These are phyloP conservation scores for Solanum acaule DNA, from an alignment of 257 asterid species.

Conservation along the genomic window DNA sequence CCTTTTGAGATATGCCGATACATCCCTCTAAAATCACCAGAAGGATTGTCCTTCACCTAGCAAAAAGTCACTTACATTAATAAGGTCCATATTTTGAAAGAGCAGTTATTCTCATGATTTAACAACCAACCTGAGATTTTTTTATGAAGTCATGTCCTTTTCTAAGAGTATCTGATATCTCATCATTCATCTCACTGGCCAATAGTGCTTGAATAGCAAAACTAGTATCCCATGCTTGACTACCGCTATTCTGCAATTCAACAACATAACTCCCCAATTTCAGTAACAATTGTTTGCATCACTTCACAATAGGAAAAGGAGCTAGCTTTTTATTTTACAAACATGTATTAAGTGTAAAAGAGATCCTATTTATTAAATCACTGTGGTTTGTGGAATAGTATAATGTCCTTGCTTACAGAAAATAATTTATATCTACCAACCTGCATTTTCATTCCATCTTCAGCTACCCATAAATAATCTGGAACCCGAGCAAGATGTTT, in stretches of 20 bases:
- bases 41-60: conserved; percentile 76
- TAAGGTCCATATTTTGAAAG: neutral
- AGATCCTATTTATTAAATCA: neutral
- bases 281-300: neutral
- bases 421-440: conserved; percentile 2
- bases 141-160: conserved; percentile 68
- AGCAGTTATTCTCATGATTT: neutral
- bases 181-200: conserved; percentile 50
- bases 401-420: neutral
- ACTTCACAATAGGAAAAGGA: neutral
- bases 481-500: conserved; percentile 67
- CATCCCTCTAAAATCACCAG: conserved; percentile 71
- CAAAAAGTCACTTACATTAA: neutral
- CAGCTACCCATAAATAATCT: conserved; percentile 67
- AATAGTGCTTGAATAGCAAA: conserved; percentile 72
- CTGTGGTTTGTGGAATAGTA: neutral
- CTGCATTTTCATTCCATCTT: conserved; percentile 88
- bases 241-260: conserved; percentile 64
- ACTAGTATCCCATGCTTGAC: conserved; percentile 85
- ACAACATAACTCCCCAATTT: neutral
- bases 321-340: neutral
- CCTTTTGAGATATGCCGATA: conserved; percentile 81
- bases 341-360: neutral
- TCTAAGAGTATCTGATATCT: conserved; percentile 49
- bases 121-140: conserved; percentile 47